Conservation (phyloP, 2,329 filamentous ascomycete species). For the Fonsecaea monophora region DNA sequence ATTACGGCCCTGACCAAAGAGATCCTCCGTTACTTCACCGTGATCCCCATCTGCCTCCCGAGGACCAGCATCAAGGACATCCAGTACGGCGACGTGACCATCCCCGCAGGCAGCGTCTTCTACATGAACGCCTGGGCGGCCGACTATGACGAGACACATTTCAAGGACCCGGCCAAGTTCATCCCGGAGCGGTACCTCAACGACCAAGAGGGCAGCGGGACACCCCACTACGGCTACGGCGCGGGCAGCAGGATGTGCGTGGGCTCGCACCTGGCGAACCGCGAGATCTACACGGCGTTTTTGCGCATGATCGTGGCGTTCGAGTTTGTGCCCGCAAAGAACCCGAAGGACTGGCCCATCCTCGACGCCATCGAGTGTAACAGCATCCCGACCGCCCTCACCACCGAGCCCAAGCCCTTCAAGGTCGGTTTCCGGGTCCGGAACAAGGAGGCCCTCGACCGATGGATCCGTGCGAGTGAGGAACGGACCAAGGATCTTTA, state of each 20-base stretch:
- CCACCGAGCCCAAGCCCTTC: slow-evolving; percentile 68
- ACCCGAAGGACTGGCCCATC: slow-evolving; percentile 58
- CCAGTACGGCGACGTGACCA: slow-evolving; percentile 68
- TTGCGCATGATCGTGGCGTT: slow-evolving; percentile 66
- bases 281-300: slow-evolving; percentile 67
- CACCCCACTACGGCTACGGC: slow-evolving; percentile 68
- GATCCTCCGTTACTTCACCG: slow-evolving; percentile 77
- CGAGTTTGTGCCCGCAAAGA: slow-evolving; percentile 57
- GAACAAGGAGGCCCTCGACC: slow-evolving; percentile 53
- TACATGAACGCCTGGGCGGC: slow-evolving; percentile 83
- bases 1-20: slow-evolving; percentile 81
- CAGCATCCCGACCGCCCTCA: slow-evolving; percentile 63
- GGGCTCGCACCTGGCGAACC: slow-evolving; percentile 68
- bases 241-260: slow-evolving; percentile 70
- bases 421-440: slow-evolving; percentile 63
- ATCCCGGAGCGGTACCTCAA: slow-evolving; percentile 73
- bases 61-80: slow-evolving; percentile 75
- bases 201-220: slow-evolving; percentile 59
- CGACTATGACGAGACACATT: slow-evolving; percentile 73
- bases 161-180: slow-evolving; percentile 68
- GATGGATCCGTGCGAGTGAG: slow-evolving; percentile 63
- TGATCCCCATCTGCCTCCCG: slow-evolving; percentile 79
- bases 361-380: slow-evolving; percentile 66
- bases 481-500: slow-evolving; percentile 59
- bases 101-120: slow-evolving; percentile 78